These are phyloP conservation scores for Pedinophyceae sp. DNA, from an alignment of 139 green algal genomes.

Conservation along the genomic window DNA sequence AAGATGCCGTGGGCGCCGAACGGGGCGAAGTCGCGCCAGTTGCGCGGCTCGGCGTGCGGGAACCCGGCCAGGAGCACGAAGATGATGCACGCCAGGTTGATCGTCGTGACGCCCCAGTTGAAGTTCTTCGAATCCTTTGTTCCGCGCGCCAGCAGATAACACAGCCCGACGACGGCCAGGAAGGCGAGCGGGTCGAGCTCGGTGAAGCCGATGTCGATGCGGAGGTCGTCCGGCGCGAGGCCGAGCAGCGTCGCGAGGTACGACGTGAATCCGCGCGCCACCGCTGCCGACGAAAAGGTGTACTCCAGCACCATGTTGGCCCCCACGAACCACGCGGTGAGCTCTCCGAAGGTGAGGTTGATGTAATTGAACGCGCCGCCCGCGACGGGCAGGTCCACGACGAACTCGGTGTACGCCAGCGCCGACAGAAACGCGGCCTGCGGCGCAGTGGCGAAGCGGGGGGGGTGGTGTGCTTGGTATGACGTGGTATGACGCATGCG, in stretches of 20 bases:
- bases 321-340: constrained; percentile 44
- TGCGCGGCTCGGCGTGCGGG: constrained; percentile 15
- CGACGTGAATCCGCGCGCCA: constrained; percentile 63
- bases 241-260: constrained; percentile 55
- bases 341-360: constrained; percentile 54
- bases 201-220: constrained; percentile 19
- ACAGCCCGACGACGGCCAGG: too few relatives aligned
- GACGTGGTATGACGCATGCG: constrained; percentile 12
- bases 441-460: too few relatives aligned
- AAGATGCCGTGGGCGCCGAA: constrained; percentile 32
- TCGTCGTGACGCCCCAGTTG: constrained; percentile 38
- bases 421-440: constrained; percentile 62
- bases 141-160: constrained; percentile 36
- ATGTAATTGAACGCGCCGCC: constrained; percentile 76
- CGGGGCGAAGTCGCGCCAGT: constrained; percentile 31
- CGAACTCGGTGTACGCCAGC: constrained; percentile 76
- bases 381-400: constrained; percentile 47
- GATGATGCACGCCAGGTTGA: constrained; percentile 19
- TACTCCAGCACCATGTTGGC: constrained; percentile 77
- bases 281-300: constrained; percentile 48
- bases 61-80: constrained; percentile 34
- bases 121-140: constrained; percentile 46
- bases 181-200: constrained; percentile 50
- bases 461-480: too few relatives aligned
- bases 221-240: constrained; percentile 16